Base-by-base conservation (phyloP, 2,329 filamentous ascomycete species). In the Dryadomyces quercivorus region DNA sequence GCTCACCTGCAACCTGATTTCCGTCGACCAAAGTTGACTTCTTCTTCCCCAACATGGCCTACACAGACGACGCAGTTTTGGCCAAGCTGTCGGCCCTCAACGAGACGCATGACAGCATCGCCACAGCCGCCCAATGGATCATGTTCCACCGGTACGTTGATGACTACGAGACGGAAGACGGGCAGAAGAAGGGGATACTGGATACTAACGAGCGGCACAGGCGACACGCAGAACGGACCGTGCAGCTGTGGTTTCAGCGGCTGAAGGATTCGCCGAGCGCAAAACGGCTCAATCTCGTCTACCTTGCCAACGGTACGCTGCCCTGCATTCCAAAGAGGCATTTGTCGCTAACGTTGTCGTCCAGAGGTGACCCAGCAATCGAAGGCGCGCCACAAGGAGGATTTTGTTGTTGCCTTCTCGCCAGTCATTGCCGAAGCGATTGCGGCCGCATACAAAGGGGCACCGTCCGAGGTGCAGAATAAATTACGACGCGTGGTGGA, bases 71-170 rank as follows among this genome's bases (percentile, higher is more conserved):
- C 73, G 88, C 90, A 49, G 90, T 98, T 55, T 82, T 91, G 68
- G 89, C 92, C 53, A 96, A 96, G 74, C 84, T 98, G 53, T 94
- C 91, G 36, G 88, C 90, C 45, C 80, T 98, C 59, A 96, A 95
- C 70, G 94, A 98, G 72, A 95, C 90, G 12, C 92, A 98, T 68
- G 93, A 98, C 67, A 94, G 90, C 71, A 97, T 98, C 65, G 81
- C 95, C 58, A 92, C 88, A 40, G 91, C 95, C 59, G 90, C 93
- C 56, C 92, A 97, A 82, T 98, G 94, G 94, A 93, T 98, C 58
- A 94, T 98, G 86, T 98, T 98, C 68, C 92, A 98, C 72, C 86
- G 90, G 90, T 95, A 82, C 59, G 68, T 60, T 12, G 51, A 55
- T 56, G 13, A n/a, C 20, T 4, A 16, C 18, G 15, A 40, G 15